Evolutionary conservation across 2,329 filamentous ascomycete genomes (phyloP), one percentile per base, ranked within the genome.

Genomic region (Aspergillus puulaauensis): DNA sequence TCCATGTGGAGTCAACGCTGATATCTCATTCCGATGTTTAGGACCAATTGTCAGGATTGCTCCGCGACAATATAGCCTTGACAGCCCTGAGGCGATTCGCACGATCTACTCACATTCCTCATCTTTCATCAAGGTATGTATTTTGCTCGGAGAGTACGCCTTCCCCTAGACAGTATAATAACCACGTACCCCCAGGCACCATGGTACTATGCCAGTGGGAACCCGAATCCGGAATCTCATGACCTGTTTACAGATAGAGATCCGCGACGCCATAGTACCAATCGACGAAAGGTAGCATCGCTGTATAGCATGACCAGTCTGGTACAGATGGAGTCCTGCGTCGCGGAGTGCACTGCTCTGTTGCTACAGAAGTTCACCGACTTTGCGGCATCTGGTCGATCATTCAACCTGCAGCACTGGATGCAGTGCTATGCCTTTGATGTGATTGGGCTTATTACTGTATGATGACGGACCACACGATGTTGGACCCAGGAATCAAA

Each of bases 351-450:
- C 24, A 59, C 41, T 9, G 21, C 47, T 5, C 11, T 47, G 4
- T 55, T 61, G 2, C 27, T 59, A 3, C 43, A 41, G 8, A 43
- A 27, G 4, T 19, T 61, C 17, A 46, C 15, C 12, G 12, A 50
- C 15, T 54, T 50, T 39, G 52, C 55, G 24, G 31, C 9, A 1
- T 14, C 2, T 6, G 52, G 40, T 14, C 24, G 44, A 3, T 15
- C 53, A 1, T 54, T 63, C 19, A 52, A 66, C 17, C 45, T 66
- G 3, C 52, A 39, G 3, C 37, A 50, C 7, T 67, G 61, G 59
- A 45, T 66, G 54, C 63, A 64, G 40, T 63, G 24, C 9, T 66
- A 64, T 44, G 65, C 66, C 3, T 68, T 65, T 17, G 67, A 70
- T 48, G 66, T 68, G 2, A 62, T 70, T 23, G 66, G 66, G 43